A percentile compares a stretch with the other conserved stretches of the same genome.
Evolutionary conservation across 2,329 filamentous ascomycete genomes (phyloP).

Genomic region (Coniochaeta sp.): DNA sequence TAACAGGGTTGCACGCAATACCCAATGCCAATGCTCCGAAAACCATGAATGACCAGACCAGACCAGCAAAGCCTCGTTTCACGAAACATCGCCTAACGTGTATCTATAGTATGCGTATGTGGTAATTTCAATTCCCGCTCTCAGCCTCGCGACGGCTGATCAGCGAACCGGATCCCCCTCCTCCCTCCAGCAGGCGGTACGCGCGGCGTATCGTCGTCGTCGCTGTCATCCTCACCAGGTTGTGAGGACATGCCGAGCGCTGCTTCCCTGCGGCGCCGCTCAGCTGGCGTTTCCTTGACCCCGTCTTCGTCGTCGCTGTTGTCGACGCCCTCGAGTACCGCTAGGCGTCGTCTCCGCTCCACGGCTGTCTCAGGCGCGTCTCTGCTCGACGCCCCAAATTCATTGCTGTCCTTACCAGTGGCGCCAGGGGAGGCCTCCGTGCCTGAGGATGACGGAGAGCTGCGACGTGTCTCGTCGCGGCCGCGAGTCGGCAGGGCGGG

Average conservation of each 20-base stretch:
- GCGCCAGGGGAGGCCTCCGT: neutral
- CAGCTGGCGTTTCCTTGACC: conserved; percentile 65
- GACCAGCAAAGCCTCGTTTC: too few species aligned
- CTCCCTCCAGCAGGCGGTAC: conserved; percentile 36
- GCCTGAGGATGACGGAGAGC: neutral
- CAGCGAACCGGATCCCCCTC: conserved; percentile 57
- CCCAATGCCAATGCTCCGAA: neutral
- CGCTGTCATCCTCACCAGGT: conserved; percentile 38
- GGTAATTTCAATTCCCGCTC: neutral
- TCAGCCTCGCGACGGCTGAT: conserved; percentile 22
- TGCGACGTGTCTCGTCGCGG: neutral
- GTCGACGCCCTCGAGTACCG: conserved; percentile 36
- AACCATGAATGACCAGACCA: neutral
- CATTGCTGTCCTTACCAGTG: neutral
- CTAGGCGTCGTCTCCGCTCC: conserved; percentile 59
- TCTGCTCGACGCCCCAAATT: conserved; percentile 17
- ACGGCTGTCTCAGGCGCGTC: conserved; percentile 59
- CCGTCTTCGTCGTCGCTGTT: conserved; percentile 31
- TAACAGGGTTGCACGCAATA: neutral
- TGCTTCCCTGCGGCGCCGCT: conserved; percentile 65
- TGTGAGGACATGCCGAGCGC: conserved; percentile 55
- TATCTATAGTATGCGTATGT: neutral
- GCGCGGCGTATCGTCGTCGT: conserved; percentile 51
- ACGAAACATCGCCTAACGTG: neutral
- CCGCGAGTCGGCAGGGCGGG: neutral